Conservation (phyloP, 768 basidiomycete genomes). For the Kwoniella pini region DNA sequence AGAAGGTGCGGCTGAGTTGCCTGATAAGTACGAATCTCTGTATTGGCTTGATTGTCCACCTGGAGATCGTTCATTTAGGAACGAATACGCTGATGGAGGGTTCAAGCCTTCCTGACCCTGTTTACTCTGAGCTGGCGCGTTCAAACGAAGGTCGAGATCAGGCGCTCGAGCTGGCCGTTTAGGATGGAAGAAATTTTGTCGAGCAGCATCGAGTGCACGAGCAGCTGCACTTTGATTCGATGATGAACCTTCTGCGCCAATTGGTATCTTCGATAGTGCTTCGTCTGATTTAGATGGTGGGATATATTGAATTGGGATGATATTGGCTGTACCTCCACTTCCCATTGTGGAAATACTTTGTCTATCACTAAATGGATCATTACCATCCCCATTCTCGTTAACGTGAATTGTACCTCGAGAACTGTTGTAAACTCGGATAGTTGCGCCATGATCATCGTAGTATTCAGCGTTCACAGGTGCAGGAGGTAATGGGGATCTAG, state of each 20-base stretch:
- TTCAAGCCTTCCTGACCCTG: not conserved
- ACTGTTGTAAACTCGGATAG: conserved; percentile 32
- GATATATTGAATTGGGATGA: conserved; percentile 52
- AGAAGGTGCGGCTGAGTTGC: conserved; percentile 30
- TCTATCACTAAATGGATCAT: conserved; percentile 49
- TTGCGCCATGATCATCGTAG: conserved; percentile 33
- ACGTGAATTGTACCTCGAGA: conserved; percentile 32
- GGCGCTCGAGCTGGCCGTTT: conserved; percentile 47
- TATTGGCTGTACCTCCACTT: conserved; percentile 34
- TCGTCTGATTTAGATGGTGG: conserved; percentile 36
- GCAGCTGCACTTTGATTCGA: conserved; percentile 30
- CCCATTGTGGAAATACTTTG: conserved; percentile 38
- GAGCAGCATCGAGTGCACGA: conserved; percentile 41
- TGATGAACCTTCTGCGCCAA: conserved; percentile 6
- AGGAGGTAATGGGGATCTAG: conserved; percentile 35
- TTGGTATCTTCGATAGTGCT: conserved; percentile 15
- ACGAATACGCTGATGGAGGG: conserved; percentile 6
- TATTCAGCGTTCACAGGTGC: conserved; percentile 38
- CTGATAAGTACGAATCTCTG: conserved; percentile 41
- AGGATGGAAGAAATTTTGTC: conserved; percentile 40
- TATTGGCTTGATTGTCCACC: conserved; percentile 1
- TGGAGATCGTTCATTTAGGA: conserved; percentile 23
- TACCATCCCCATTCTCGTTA: conserved; percentile 4
- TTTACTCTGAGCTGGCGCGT: conserved; percentile 1
- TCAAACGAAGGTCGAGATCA: conserved; percentile 46